Evolutionary conservation across 1,139 yeast species (phyloP).

Genomic region (Hansenula lynferdii): DNA sequence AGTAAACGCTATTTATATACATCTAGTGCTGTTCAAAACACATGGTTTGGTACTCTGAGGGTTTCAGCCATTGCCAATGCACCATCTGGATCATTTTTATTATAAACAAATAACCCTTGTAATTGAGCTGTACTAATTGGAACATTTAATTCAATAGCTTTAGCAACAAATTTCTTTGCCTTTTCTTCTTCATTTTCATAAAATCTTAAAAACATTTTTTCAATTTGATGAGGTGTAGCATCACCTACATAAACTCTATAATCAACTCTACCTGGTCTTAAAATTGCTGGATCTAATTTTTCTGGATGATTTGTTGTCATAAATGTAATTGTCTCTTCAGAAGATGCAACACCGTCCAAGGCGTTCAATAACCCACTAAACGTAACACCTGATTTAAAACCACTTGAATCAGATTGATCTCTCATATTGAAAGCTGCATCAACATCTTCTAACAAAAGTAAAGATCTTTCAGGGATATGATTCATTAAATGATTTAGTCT

Average conservation of each 20-base stretch:
- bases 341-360: conserved; percentile 97
- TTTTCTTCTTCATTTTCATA: conserved; percentile 61
- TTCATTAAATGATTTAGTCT: conserved; percentile 92
- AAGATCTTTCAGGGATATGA: conserved; percentile 87
- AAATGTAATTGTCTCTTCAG: conserved; percentile 93
- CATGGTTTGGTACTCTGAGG: conserved; percentile 31
- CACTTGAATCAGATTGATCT: conserved; percentile 71
- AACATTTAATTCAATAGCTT: conserved; percentile 43
- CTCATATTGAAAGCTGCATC: conserved; percentile 94
- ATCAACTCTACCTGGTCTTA: conserved; percentile 94
- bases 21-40: conserved; percentile 14
- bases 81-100: conserved; percentile 74
- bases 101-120: conserved; percentile 93
- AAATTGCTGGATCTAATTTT: conserved; percentile 73
- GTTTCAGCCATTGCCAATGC: conserved; percentile 65
- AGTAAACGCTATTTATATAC: neutral
- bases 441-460: conserved; percentile 81
- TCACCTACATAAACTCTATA: conserved; percentile 77
- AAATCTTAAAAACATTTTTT: conserved; percentile 81
- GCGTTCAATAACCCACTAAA: conserved; percentile 93
- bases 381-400: conserved; percentile 81
- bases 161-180: conserved; percentile 58
- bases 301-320: conserved; percentile 99
- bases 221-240: conserved; percentile 78
- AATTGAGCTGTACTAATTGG: conserved; percentile 89